Evolutionary conservation across 768 basidiomycete species (phyloP).

Genomic region (Clathrus columnatus): DNA sequence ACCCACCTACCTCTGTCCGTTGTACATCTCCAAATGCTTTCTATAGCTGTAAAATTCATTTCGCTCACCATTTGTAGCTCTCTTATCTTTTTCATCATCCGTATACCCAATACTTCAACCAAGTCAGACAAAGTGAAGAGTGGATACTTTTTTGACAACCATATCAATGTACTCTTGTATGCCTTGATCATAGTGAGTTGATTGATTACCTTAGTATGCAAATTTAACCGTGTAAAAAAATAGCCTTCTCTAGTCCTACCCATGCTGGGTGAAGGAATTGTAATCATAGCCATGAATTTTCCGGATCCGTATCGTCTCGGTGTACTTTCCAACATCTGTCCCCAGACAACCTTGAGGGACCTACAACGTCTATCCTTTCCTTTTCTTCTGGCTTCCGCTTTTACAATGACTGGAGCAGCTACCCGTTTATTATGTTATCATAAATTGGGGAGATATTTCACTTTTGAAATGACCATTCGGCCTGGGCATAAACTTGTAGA

Average conservation of each 20-base stretch:
- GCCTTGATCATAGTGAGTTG: neutral
- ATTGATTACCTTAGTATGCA: neutral
- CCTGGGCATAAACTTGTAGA: conserved; percentile 45
- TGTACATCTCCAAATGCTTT: neutral
- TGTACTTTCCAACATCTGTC: neutral
- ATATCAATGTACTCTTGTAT: neutral
- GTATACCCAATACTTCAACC: neutral
- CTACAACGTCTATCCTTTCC: neutral
- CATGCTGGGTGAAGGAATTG: neutral
- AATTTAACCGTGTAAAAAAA: neutral
- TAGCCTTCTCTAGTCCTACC: neutral
- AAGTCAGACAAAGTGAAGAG: neutral
- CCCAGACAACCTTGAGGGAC: neutral
- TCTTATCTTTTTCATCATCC: neutral
- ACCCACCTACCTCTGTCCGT: too few species aligned
- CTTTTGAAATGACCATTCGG: conserved; percentile 29
- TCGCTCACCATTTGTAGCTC: neutral
- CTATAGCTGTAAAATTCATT: neutral
- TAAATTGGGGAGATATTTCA: conserved; percentile 21
- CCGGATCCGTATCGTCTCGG: neutral
- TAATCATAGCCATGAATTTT: neutral
- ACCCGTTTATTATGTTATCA: conserved; percentile 18
- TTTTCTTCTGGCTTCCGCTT: conserved; percentile 13
- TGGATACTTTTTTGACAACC: neutral
- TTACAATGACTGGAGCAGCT: conserved; percentile 11